Evolutionary conservation across 257 asterid species (phyloP), one percentile per base, ranked within the genome.

Genomic region (Rehmannia glutinosa): DNA sequence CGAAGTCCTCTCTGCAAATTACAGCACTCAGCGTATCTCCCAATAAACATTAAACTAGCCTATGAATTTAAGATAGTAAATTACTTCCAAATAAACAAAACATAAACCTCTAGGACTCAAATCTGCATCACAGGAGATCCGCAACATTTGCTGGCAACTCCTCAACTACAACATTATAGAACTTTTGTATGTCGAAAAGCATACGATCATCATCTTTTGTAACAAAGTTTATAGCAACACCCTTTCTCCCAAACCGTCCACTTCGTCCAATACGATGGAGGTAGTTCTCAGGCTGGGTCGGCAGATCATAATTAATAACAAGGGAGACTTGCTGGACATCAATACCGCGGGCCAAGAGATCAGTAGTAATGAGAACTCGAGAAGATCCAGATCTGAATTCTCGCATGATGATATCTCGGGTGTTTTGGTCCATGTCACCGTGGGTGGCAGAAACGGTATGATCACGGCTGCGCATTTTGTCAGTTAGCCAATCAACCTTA

Each of bases 191-290:
- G 23, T 50, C 57, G 13, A 50, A 8, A 7, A 50, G 57, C 57
- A 50, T 21, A n/a, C 33, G 57, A 1, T 50, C 33, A 4, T 50
- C 57, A 20, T 50, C 57, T 4, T 23, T 50, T 2, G 57, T 50
- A 7, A 80, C 84, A 46, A 80, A 80, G 75, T 80, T 80, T 23
- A 80, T 80, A 6, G 81, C 84, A 32, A 75, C 81, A 51, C 81
- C 84, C 78, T 75, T 79, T 66, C 84, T 75, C 53, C 84, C 84
- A 49, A 79, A 79, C 13, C 84, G 66, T 13, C 84, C 84, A 68
- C 79, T 79, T 21, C 84, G 61, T 7, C 81, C 81, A 60, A 79
- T 79, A 72, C 84, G 81, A 55, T 79, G 84, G 35, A 79, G 71
- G 32, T 79, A 79, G 67, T 79, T 75, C 66, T 75, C 84, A 0